Base-by-base conservation (phyloP, 345 rosid genomes). In the Eucalyptus sp. region DNA sequence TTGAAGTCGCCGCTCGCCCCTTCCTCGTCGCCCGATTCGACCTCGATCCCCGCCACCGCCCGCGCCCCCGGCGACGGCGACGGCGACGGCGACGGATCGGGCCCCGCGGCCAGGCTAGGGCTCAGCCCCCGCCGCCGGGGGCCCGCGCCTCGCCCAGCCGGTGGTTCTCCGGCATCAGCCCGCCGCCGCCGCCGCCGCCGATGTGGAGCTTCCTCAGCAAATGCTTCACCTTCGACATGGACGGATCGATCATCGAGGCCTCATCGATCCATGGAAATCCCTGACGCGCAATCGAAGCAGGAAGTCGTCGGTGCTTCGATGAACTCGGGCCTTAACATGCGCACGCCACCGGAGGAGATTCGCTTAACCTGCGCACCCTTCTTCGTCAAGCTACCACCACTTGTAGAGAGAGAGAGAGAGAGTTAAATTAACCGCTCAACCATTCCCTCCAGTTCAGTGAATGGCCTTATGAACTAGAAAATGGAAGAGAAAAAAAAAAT, bases 141-240 rank as follows among this genome's bases (percentile, higher is more conserved):
- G 93, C 43, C 37, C 85, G 90, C 86, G 90, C 56, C 16, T 94
- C 94, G 50, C 54, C 92, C 84, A 93, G 89, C 43, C 96, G 89
- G 85, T 95, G 90, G 86, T 96, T 96, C 86, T 95, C 96, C 79
- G 94, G 96, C 86, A 93, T 96, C 49, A 90, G 91, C 86, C 94
- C 97, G 62, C 97, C 93, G 48, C 99, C 97, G 86, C 94, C 89
- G 86, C 95, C 97, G 62, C 97, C 93, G 48, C 99, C 97, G 94
- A 97, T 96, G 94, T 97, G 99, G 88, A 97, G 96, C 89, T 97
- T 97, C 90, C 96, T 92, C 9, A 96, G 94, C 86, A 97, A 94
- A 94, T 96, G 96, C 94, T 96, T 97, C 99, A 97, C 93, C 93
- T 94, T 97, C 93, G 99, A 93, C 99, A 97, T 56, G 62, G 62